Conservation (phyloP, 495 filamentous ascomycete genomes). For the Penicillium argentinense region DNA sequence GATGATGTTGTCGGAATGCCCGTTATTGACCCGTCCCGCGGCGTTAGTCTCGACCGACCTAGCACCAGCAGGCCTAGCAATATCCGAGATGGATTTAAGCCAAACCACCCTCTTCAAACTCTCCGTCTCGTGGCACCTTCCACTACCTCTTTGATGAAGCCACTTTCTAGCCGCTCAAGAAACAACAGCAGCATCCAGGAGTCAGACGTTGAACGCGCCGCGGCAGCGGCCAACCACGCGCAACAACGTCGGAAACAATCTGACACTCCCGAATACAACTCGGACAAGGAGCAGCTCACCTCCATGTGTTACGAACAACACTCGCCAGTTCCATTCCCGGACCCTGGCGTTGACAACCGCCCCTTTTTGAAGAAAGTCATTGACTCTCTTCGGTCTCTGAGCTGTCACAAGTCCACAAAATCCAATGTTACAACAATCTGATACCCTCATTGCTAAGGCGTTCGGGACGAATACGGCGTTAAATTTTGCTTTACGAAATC, state of each 20-base stretch:
- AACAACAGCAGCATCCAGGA: slow-evolving; percentile 28
- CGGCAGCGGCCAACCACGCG: slow-evolving; percentile 43
- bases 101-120: slow-evolving; percentile 28
- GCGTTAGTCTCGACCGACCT: slow-evolving; percentile 22
- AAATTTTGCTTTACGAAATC: slow-evolving; percentile 3
- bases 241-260: slow-evolving; percentile 39
- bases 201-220: slow-evolving; percentile 38
- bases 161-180: slow-evolving; percentile 20
- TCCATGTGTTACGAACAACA: slow-evolving; percentile 41
- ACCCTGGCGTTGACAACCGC: slow-evolving; percentile 18
- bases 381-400: slow-evolving; percentile 34
- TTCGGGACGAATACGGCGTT: slow-evolving; percentile 9
- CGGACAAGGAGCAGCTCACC: slow-evolving; percentile 30
- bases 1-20: slow-evolving; percentile 20
- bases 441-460: slow-evolving; percentile 10
- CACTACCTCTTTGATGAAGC: slow-evolving; percentile 34
- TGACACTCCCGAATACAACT: slow-evolving; percentile 25
- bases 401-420: slow-evolving; percentile 28
- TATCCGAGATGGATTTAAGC: slow-evolving; percentile 28
- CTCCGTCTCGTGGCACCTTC: slow-evolving; percentile 43
- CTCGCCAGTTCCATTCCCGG: slow-evolving; percentile 18
- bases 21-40: slow-evolving; percentile 10
- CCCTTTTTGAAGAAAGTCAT: slow-evolving; percentile 37
- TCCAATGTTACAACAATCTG: slow-evolving; percentile 21
- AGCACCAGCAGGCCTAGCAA: slow-evolving; percentile 23